Evolutionary conservation across 805 yeast genomes (phyloP), one percentile per base, ranked within the genome.

Genomic region (Zygosaccharomyces siamensis): DNA sequence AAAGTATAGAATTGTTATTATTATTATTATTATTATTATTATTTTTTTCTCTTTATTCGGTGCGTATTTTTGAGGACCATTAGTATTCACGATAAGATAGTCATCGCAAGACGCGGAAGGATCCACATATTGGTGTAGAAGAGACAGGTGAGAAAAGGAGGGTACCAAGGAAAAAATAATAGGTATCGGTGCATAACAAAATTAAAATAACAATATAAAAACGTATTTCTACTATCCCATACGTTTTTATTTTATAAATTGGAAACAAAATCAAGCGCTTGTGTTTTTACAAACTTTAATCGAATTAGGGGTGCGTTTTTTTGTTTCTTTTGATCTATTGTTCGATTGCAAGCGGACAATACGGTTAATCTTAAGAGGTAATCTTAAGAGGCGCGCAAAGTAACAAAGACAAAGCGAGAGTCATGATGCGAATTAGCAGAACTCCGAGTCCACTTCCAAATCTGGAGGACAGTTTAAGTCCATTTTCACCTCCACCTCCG

Each of bases 401-500:
- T 11, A 27, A 36, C 5, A 14, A 7, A 39, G 11, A 12, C 4
- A 8, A 23, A 16, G 32, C 21, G 6, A 27, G 43, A 3, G 23
- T n/a, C 30, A 18, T 14, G 26, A 24, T 21, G 8, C 10, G 7
- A 5, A 8, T 7, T 33, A 41, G 27, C 26, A 28, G 36, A 11
- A 27, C 44, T n/a, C 44, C 44, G 10, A 24, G 28, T 16, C 37
- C 44, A 5, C 44, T 23, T 3, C 20, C 26, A n/a, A 41, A 37
- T 30, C 10, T 41, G n/a, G 44, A 16, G 11, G 30, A 27, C 21
- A 30, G 30, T 16, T 27, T 21, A 8, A n/a, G 42, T 30, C 28
- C 28, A 26, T 23, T 38, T n/a, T 45, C 48, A 12, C 48, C 43
- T 10, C 40, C 48, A 18, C 35, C 39, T 26, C 45, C 42, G 16